Conservation (phyloP, 2,329 filamentous ascomycete genomes). For the Aspergillus ochraceoroseus region DNA sequence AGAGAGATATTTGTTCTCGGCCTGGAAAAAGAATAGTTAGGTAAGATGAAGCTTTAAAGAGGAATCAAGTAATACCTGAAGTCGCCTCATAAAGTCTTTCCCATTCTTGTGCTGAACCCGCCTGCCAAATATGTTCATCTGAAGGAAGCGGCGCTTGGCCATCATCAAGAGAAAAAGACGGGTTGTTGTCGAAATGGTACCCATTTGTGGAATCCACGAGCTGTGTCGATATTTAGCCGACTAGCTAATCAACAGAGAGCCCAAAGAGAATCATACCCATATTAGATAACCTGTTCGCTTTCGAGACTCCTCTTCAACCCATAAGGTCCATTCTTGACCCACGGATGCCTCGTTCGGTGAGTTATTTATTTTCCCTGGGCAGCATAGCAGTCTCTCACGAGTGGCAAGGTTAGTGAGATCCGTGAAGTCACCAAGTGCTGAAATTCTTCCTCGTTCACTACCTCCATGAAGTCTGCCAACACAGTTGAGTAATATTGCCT, state of each 20-base stretch:
- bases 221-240: constrained; percentile 23
- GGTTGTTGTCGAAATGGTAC: constrained; percentile 37
- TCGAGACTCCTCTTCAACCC: constrained; percentile 37
- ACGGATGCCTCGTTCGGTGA: constrained; percentile 8
- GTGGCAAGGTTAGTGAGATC: constrained; percentile 28
- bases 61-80: constrained; percentile 18
- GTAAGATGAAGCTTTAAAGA: background rate
- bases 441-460: constrained; percentile 23
- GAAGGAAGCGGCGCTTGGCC: constrained; percentile 40
- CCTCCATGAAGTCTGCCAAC: constrained; percentile 31
- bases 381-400: constrained; percentile 23
- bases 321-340: constrained; percentile 31
- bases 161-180: constrained; percentile 40
- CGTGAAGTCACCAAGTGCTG: constrained; percentile 26
- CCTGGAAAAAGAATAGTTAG: constrained; percentile 13
- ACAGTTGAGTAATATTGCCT: constrained; percentile 32
- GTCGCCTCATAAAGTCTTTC: constrained; percentile 23
- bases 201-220: constrained; percentile 42
- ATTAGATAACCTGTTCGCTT: constrained; percentile 42
- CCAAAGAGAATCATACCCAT: constrained; percentile 36
- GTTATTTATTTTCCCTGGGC: constrained; percentile 12
- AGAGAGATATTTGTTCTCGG: constrained; percentile 36
- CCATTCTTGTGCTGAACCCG: constrained; percentile 34
- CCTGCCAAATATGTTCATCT: constrained; percentile 42
- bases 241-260: constrained; percentile 1